phyloP scores from a whole-genome alignment of 1,284 basidiomycete genomes.

The Austroboletus novae-zelandiae region DNA sequence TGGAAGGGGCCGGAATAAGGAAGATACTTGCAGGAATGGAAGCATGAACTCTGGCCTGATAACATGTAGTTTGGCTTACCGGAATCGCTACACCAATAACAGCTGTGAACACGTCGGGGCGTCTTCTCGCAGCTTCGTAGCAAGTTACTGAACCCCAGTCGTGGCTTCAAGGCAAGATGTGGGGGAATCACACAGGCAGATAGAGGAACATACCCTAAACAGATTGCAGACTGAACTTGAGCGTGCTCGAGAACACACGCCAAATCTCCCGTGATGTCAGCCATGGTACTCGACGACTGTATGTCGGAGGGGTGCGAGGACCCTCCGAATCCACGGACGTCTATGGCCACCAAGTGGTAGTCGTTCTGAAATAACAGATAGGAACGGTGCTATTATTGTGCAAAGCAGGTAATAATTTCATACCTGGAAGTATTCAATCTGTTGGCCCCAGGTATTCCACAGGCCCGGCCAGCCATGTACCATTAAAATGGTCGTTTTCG shows the following conservation, averaged over 20 bases:
- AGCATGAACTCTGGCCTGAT: background rate
- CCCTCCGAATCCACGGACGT: conserved; percentile 65
- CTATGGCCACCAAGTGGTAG: conserved; percentile 57
- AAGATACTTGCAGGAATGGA: conserved; percentile 45
- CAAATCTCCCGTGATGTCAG: conserved; percentile 59
- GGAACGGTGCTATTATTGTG: background rate
- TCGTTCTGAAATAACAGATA: conserved; percentile 12
- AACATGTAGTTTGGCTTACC: conserved; percentile 34
- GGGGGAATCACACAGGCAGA: background rate
- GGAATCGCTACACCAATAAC: conserved; percentile 62
- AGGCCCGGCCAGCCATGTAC: conserved; percentile 75
- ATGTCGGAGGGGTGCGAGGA: conserved; percentile 64
- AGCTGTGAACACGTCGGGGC: conserved; percentile 59
- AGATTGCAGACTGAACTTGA: conserved; percentile 47
- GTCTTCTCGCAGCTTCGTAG: conserved; percentile 60
- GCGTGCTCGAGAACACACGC: conserved; percentile 57
- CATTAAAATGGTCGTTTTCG: conserved; percentile 53
- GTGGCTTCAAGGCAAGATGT: conserved; percentile 43
- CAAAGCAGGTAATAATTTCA: background rate
- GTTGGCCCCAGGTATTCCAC: conserved; percentile 69
- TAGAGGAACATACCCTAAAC: conserved; percentile 51
- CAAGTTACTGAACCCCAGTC: conserved; percentile 71
- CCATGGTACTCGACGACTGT: conserved; percentile 54
- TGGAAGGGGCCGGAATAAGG: conserved; percentile 46
- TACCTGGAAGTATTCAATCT: conserved; percentile 63